Conservation (phyloP, 768 basidiomycete genomes). For the Xerocomus potaroensis region DNA sequence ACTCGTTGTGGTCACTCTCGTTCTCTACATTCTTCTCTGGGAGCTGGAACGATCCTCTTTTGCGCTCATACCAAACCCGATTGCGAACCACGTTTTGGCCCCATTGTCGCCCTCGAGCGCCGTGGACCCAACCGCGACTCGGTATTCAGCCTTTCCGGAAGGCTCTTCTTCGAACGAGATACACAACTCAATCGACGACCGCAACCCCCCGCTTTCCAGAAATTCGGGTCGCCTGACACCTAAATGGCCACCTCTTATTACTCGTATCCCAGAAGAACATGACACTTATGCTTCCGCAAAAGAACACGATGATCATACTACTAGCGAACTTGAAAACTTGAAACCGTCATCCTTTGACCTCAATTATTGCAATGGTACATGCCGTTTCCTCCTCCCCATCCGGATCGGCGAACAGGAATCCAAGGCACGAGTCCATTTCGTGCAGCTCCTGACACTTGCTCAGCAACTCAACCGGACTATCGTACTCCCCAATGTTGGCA, state of each 20-base stretch:
- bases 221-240: background rate
- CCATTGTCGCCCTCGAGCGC: background rate
- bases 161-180: background rate
- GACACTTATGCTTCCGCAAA: background rate
- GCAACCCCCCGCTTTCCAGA: background rate
- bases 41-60: slow-evolving; percentile 15
- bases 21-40: slow-evolving; percentile 22
- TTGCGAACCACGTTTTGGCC: background rate
- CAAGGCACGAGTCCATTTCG: slow-evolving; percentile 52
- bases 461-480: slow-evolving; percentile 48
- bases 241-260: slow-evolving; percentile 34
- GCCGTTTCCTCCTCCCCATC: slow-evolving; percentile 47
- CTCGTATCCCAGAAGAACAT: slow-evolving; percentile 30
- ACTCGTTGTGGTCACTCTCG: slow-evolving; percentile 16
- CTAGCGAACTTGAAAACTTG: background rate
- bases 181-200: background rate
- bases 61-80: background rate
- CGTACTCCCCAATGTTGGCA: slow-evolving; percentile 58
- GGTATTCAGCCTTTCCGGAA: background rate
- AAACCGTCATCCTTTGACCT: slow-evolving; percentile 13
- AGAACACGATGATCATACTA: background rate
- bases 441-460: slow-evolving; percentile 49
- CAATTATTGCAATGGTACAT: slow-evolving; percentile 26
- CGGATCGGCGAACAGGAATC: slow-evolving; percentile 56
- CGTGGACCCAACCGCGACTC: background rate